These are phyloP conservation scores for Cyclaneusma minus DNA, from an alignment of 2,329 filamentous ascomycete species.

Conservation along the genomic window DNA sequence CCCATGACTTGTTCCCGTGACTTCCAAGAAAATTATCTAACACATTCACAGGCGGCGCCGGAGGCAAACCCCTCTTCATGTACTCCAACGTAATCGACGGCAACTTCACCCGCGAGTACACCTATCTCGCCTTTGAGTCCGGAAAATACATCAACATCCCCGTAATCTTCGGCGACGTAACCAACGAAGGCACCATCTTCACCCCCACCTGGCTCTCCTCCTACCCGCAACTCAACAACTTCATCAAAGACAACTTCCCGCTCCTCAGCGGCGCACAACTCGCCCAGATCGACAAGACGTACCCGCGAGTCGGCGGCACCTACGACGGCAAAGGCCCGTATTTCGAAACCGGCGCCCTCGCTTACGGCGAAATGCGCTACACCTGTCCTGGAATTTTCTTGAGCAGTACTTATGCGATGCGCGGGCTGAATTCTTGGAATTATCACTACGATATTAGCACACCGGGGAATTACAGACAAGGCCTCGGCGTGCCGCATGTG, in stretches of 20 bases:
- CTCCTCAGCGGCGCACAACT: constrained; percentile 34
- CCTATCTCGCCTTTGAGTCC: constrained; percentile 30
- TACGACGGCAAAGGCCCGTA: constrained; percentile 34
- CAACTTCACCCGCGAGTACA: constrained; percentile 31
- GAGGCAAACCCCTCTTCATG: constrained; percentile 28
- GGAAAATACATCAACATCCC: constrained; percentile 39
- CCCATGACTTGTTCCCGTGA: too few species aligned
- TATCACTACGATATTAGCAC: constrained; percentile 43
- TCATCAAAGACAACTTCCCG: constrained; percentile 42
- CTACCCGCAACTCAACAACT: constrained; percentile 31
- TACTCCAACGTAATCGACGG: constrained; percentile 39
- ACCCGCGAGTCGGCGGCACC: constrained; percentile 29
- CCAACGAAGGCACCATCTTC: constrained; percentile 51
- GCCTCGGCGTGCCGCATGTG: constrained; percentile 51
- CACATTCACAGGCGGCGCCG: constrained; percentile 21
- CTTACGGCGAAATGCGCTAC: constrained; percentile 50
- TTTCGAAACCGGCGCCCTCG: constrained; percentile 41
- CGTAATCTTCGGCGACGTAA: constrained; percentile 37
- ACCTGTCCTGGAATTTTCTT: constrained; percentile 46
- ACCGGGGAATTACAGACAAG: constrained; percentile 21
- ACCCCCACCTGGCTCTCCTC: constrained; percentile 32
- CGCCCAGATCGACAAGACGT: constrained; percentile 33
- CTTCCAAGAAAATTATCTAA: too few species aligned
- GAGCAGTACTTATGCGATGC: constrained; percentile 8
- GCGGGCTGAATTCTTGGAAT: constrained; percentile 34